Percentiles rank a stretch among this genome's conserved stretches.
Evolutionary conservation across 768 basidiomycete genomes (phyloP).

Genomic region (Trametes maxima): DNA sequence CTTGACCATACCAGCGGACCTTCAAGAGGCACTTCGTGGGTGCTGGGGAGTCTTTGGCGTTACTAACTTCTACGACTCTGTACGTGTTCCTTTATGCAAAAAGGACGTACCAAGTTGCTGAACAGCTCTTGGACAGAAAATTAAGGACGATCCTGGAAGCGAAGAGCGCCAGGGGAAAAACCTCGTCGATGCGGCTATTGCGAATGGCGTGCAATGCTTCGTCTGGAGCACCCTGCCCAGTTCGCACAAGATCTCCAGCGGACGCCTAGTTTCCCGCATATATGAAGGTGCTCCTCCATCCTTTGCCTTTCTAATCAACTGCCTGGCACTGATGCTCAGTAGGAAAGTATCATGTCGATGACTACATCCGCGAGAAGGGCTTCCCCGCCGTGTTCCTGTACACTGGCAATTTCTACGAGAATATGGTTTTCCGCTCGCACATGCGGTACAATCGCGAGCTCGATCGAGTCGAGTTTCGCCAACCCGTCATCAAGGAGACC

Average conservation of each 20-base stretch:
- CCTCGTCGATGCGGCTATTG: slow-evolving; percentile 22
- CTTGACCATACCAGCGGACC: slow-evolving; percentile 19
- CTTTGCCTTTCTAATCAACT: background rate
- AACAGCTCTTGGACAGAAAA: slow-evolving; percentile 12
- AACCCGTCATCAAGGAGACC: slow-evolving; percentile 22
- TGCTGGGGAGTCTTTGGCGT: slow-evolving; percentile 28
- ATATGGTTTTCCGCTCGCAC: slow-evolving; percentile 24
- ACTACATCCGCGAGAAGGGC: slow-evolving; percentile 23
- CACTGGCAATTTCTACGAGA: slow-evolving; percentile 29
- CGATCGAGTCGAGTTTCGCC: slow-evolving; percentile 25
- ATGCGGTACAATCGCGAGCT: slow-evolving; percentile 20
- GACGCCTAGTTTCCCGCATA: slow-evolving; percentile 23
- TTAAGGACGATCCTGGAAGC: slow-evolving; percentile 25
- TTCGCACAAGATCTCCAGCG: slow-evolving; percentile 23
- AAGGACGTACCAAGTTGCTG: background rate
- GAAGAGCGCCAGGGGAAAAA: slow-evolving; percentile 27
- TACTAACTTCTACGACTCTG: slow-evolving; percentile 27
- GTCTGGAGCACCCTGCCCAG: slow-evolving; percentile 28
- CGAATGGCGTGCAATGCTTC: slow-evolving; percentile 21
- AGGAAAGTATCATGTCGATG: slow-evolving; percentile 27
- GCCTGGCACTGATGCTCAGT: background rate
- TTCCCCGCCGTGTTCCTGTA: slow-evolving; percentile 21
- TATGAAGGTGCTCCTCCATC: slow-evolving; percentile 18
- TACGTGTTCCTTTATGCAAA: background rate
- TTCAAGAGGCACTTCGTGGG: slow-evolving; percentile 14